These are phyloP conservation scores for Venturia pyrina DNA, from an alignment of 2,329 filamentous ascomycete genomes.

Conservation along the genomic window DNA sequence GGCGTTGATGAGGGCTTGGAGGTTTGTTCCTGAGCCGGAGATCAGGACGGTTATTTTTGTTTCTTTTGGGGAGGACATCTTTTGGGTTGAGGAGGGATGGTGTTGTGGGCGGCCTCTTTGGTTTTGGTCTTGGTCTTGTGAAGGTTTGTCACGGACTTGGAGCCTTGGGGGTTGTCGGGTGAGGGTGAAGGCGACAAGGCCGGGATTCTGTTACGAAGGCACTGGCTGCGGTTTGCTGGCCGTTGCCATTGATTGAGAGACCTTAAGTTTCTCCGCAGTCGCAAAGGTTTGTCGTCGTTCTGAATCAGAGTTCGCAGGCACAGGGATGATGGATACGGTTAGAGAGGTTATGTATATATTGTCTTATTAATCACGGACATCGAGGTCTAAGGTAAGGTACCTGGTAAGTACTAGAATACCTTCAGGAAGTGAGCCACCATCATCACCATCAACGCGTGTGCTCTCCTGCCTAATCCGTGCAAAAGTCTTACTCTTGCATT, in stretches of 20 bases:
- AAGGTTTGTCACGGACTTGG: no score
- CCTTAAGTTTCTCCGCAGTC: not conserved
- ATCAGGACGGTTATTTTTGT: slow-evolving; percentile 13
- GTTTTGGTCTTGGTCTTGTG: not conserved
- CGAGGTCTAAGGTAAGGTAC: no score
- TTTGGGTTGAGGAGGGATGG: not conserved
- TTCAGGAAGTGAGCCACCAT: not conserved
- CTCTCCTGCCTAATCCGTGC: not conserved
- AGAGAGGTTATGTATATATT: no score
- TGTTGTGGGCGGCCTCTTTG: not conserved
- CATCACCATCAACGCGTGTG: not conserved
- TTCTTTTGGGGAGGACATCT: not conserved
- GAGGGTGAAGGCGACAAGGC: no score
- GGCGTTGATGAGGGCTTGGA: slow-evolving; percentile 65
- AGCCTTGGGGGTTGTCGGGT: no score
- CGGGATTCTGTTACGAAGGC: no score
- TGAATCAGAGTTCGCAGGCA: not conserved
- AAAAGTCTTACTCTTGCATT: not conserved
- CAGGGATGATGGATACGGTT: not conserved
- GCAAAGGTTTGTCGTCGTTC: not conserved
- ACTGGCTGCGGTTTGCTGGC: not conserved
- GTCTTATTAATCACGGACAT: no score
- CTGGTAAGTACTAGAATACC: no score
- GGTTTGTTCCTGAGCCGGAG: slow-evolving; percentile 58
- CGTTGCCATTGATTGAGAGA: not conserved